A percentile compares a stretch with the other conserved stretches of the same genome.
phyloP scores from a whole-genome alignment of 1,139 yeast species.

The Yamadazyma mexicana region DNA sequence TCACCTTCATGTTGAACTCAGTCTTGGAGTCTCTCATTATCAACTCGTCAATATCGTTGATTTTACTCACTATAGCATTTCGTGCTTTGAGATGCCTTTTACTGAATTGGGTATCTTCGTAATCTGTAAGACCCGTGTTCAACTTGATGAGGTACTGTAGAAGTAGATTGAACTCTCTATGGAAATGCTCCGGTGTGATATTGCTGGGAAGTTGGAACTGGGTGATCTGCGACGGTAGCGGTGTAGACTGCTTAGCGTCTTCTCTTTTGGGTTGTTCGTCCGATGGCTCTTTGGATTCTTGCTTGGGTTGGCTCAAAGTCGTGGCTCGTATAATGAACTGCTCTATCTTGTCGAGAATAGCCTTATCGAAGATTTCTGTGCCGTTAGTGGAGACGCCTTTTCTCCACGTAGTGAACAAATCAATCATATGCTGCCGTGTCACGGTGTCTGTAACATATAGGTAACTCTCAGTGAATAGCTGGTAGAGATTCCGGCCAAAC shows the following conservation, averaged over 20 bases:
- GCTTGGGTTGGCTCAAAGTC: conserved; percentile 13
- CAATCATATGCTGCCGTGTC: conserved; percentile 38
- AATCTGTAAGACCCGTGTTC: conserved; percentile 17
- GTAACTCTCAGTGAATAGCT: conserved; percentile 39
- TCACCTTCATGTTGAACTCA: conserved; percentile 27
- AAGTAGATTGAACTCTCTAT: conserved; percentile 33
- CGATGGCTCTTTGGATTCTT: neutral
- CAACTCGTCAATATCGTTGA: conserved; percentile 35
- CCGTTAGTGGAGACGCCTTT: conserved; percentile 34
- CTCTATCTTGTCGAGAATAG: conserved; percentile 33
- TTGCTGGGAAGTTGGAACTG: conserved; percentile 13
- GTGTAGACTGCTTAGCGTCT: conserved; percentile 1
- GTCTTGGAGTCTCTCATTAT: conserved; percentile 23
- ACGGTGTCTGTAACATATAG: conserved; percentile 39
- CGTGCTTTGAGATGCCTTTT: conserved; percentile 20
- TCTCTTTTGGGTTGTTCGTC: neutral
- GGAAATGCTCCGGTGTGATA: conserved; percentile 29
- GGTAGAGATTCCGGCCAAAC: conserved; percentile 34
- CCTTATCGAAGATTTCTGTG: conserved; percentile 34
- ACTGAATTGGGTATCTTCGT: conserved; percentile 14
- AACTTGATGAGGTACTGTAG: conserved; percentile 31
- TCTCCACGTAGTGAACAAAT: conserved; percentile 44
- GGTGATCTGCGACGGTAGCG: conserved; percentile 3
- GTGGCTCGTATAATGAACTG: conserved; percentile 43
- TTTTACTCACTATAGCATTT: conserved; percentile 30